Conservation (phyloP, 2,329 filamentous ascomycete genomes). For the Stagonosporopsis chrysanthemi region DNA sequence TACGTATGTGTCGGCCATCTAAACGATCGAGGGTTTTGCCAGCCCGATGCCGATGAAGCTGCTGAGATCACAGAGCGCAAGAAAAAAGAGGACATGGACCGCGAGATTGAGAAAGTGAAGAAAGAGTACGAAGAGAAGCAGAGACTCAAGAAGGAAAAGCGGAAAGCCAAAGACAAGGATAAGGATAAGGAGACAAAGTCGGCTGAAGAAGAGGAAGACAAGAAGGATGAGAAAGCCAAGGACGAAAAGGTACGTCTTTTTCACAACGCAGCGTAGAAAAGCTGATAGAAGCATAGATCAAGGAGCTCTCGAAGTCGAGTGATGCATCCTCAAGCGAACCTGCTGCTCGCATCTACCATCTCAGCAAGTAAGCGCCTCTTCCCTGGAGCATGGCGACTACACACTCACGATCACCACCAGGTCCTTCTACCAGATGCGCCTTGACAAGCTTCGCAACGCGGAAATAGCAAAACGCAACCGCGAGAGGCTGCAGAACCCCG, state of each 20-base stretch:
- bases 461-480: conserved; percentile 81
- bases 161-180: conserved; percentile 55
- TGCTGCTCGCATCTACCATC: conserved; percentile 79
- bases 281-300: conserved; percentile 47
- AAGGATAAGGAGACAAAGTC: conserved; percentile 61
- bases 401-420: conserved; percentile 53
- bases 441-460: conserved; percentile 79
- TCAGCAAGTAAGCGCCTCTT: conserved; percentile 70
- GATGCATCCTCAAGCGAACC: conserved; percentile 62
- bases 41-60: conserved; percentile 73
- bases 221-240: conserved; percentile 70
- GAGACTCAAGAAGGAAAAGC: conserved; percentile 63
- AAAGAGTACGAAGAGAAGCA: conserved; percentile 61
- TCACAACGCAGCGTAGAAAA: neutral
- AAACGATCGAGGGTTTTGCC: conserved; percentile 82
- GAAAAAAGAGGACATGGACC: conserved; percentile 58
- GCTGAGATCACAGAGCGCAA: conserved; percentile 63
- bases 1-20: conserved; percentile 86
- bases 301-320: conserved; percentile 58
- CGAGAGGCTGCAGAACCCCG: conserved; percentile 79
- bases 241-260: conserved; percentile 60
- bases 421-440: conserved; percentile 83
- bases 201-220: conserved; percentile 70
- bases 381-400: neutral
- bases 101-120: conserved; percentile 59